Evolutionary conservation across 495 filamentous ascomycete genomes (phyloP), one percentile per base, ranked within the genome.

Genomic region (Penicillium turbatum): DNA sequence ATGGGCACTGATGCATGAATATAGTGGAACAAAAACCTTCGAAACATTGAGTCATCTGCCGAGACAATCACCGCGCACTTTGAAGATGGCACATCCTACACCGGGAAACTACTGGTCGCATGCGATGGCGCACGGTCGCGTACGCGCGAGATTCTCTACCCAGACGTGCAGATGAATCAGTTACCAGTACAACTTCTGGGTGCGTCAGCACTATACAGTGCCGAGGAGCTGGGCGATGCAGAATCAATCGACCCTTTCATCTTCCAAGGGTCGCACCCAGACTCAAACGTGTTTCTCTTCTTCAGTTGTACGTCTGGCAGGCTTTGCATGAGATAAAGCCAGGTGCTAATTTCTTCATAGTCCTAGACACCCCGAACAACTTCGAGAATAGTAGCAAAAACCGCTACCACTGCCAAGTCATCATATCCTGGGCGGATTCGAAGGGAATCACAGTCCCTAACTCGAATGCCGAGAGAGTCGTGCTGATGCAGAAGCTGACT

Each of bases 211-310:
- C 54, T 65, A 3, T 76, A 82, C 30, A 68, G 70, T 0, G 51
- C 66, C 0, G 65, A 66, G 37, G 65, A 78, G 39, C 63, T 74
- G 30, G 61, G 63, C 1, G 71, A 71, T 5, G 71, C 79, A 26
- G 64, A 74, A 13, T 67, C 65, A 4, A 73, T 85, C 15, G 82
- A 86, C 45, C 81, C 82, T 1, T 79, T 77, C 21, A 79, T 87
- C 36, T 80, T 86, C 40, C 82, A 86, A 43, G 82, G 82, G 1
- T 72, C 76, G 4, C 74, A 84, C 45, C 82, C 84, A 0, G 65
- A 72, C 11, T 78, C 82, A 10, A 69, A 79, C 24, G 72, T 77
- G 5, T 86, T 79, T 60, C 51, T 85, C 0, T 85, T 76, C 62
- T 83, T 80, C 55, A 78, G 77, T 16, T 72, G 76, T 70, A 48